Evolutionary conservation across 495 filamentous ascomycete genomes (phyloP), one percentile per base, ranked within the genome.

Genomic region (Rhizodiscina lignyota): DNA sequence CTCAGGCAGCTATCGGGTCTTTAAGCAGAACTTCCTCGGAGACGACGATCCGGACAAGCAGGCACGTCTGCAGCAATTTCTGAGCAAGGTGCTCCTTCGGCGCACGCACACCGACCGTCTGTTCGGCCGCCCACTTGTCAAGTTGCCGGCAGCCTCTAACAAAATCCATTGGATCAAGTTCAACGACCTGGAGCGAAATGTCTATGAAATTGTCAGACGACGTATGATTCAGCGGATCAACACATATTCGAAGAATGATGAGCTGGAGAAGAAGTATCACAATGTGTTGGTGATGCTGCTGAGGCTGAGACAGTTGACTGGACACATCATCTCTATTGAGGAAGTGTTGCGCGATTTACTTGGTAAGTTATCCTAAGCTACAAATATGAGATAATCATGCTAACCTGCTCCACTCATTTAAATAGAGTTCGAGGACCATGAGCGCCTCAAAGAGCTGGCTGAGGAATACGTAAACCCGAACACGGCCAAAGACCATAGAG

Each of bases 71-170:
- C 45, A 44, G n/a, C 30, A 36, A 10, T 35, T 35, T 1, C 48
- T 74, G 1, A 38, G 45, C 17, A 36, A 51, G 18, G 54, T 74
- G 17, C 62, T 77, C 58, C 58, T 67, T 19, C 53, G 70, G 0
- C 55, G 70, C 3, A 72, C 66, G 0, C 62, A 69, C 46, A 37
- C 45, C 0, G 67, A 68, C 26, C 52, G 50, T 0, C 50, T 79
- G 16, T 64, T 80, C 35, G 56, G 61, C 13, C 47, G 54, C 1
- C 68, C 70, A 1, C 59, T 82, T 3, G 39, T 82, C 2, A 58
- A 58, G 3, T 54, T 80, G 0, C 77, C 76, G 0, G 38, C 49
- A 18, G 40, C 51, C 1, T 47, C 42, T 11, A 46, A 64, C 22
- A 32, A 34, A n/a, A 60, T 50, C 0, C 34, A 61, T 2, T 21